A percentile compares a stretch with the other conserved stretches of the same genome.
Conservation (phyloP, 192 early-diverging fungal genomes). For the Coemansia sp. region DNA sequence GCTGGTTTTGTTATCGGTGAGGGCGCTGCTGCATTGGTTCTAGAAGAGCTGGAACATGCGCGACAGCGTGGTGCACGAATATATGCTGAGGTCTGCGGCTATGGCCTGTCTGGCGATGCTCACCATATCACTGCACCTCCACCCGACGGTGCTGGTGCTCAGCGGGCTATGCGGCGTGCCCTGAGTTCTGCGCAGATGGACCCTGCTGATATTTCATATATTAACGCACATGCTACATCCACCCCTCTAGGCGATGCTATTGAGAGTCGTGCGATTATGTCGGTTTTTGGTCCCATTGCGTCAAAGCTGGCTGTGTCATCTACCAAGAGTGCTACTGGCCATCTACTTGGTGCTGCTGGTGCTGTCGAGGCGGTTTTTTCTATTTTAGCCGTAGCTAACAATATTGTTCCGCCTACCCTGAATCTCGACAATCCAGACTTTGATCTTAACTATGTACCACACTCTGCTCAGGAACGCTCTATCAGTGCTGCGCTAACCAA, state of each 20-base stretch:
- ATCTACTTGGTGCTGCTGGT: conserved; percentile 93
- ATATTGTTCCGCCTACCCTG: conserved; percentile 78
- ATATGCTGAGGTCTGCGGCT: conserved; percentile 86
- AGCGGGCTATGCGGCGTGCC: conserved; percentile 82
- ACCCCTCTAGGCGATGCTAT: conserved; percentile 81
- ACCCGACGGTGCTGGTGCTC: conserved; percentile 78
- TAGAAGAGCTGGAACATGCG: conserved; percentile 91
- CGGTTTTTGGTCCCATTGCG: conserved; percentile 60
- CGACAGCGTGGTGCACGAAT: conserved; percentile 77
- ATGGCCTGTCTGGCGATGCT: conserved; percentile 88
- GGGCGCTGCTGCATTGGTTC: conserved; percentile 81
- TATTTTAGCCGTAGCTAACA: conserved; percentile 68
- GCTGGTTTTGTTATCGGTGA: conserved; percentile 95
- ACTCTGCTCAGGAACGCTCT: conserved; percentile 60
- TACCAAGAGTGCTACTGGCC: conserved; percentile 89
- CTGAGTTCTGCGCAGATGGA: conserved; percentile 60
- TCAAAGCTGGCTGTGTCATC: conserved; percentile 70
- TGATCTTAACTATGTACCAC: conserved; percentile 79
- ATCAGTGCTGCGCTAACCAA: conserved; percentile 63
- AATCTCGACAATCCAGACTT: conserved; percentile 70
- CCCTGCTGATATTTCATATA: conserved; percentile 71
- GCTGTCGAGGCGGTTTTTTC: conserved; percentile 91
- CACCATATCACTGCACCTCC: conserved; percentile 94
- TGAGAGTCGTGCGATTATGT: conserved; percentile 81
- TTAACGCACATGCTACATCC: conserved; percentile 94